Evolutionary conservation across 2,329 filamentous ascomycete genomes (phyloP).

Genomic region (Pseudogymnoascus sp.): DNA sequence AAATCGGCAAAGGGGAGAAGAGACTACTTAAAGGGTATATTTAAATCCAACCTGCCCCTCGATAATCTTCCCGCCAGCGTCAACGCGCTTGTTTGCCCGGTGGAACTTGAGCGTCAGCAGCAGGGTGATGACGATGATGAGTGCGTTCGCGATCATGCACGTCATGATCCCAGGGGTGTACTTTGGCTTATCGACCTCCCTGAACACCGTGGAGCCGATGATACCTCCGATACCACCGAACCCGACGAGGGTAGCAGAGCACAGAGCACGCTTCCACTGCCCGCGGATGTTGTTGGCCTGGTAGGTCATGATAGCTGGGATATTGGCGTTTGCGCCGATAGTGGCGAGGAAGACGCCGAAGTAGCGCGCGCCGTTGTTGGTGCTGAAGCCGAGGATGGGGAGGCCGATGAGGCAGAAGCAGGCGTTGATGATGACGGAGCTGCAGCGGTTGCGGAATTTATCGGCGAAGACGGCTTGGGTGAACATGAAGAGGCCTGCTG

Average conservation of each 20-base stretch:
- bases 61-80: slow-evolving; percentile 24
- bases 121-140: slow-evolving; percentile 19
- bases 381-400: slow-evolving; percentile 40
- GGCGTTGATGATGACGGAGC: slow-evolving; percentile 43
- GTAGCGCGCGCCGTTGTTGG: slow-evolving; percentile 44
- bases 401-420: slow-evolving; percentile 30
- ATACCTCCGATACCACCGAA: slow-evolving; percentile 76
- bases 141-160: slow-evolving; percentile 7
- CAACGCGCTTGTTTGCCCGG: slow-evolving; percentile 23
- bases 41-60: slow-evolving; percentile 24
- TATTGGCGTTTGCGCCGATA: slow-evolving; percentile 57
- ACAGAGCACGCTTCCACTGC: slow-evolving; percentile 82
- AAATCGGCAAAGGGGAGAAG: neutral
- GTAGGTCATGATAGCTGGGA: slow-evolving; percentile 68
- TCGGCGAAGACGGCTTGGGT: slow-evolving; percentile 41
- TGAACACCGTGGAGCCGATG: slow-evolving; percentile 65
- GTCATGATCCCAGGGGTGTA: slow-evolving; percentile 33
- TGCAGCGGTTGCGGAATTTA: slow-evolving; percentile 42
- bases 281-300: slow-evolving; percentile 84
- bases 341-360: slow-evolving; percentile 47
- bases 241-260: slow-evolving; percentile 67
- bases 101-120: slow-evolving; percentile 21
- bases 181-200: slow-evolving; percentile 44
- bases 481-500: slow-evolving; percentile 38
- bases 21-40: slow-evolving; percentile 15